Evolutionary conservation across 768 basidiomycete species (phyloP), one percentile per base, ranked within the genome.

Genomic region (Lentinula boryana): DNA sequence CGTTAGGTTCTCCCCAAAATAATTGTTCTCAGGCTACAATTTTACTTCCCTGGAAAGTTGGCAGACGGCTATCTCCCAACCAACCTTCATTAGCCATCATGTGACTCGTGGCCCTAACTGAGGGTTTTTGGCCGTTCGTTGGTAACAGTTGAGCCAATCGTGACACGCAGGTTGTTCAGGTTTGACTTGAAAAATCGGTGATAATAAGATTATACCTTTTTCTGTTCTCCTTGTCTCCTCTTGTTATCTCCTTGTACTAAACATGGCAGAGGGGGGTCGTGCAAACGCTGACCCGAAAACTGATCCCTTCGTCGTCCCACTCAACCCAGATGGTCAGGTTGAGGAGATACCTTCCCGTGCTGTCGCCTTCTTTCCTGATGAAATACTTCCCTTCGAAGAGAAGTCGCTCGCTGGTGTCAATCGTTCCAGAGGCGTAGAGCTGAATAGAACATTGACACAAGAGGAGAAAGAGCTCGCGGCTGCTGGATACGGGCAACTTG

Each of bases 401-500:
- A 80, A 80, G 68, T 62, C 66, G 10, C 56, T 63, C 60, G 36
- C 38, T 43, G 66, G 65, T 54, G 56, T 61, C 44, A 31, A 69
- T 35, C 80, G 83, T 50, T 81, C 81, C 38, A 79, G 79, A 63
- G 84, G 84, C 13, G 77, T 79, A 52, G 84, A 85, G 68, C 79
- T 86, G 81, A 82, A 80, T 62, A 78, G 81, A 57, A 80, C 85
- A 59, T 69, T 86, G 68, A 87, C 86, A n/a, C 78, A 83, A 65
- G 86, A 87, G 68, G 85, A 87, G 60, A 81, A 78, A 64, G 83
- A 84, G 53, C 80, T 88, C 52, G 84, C 85, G 13, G 84, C 81
- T 2, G 86, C 86, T n/a, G 85, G 85, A 1, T 88, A 88, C 68
- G 84, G 84, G 55, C 84, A 86, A 66, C 75, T 88, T 31, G 74